Evolutionary conservation across 2,329 filamentous ascomycete genomes (phyloP).

Genomic region (Juglanconis oblonga): DNA sequence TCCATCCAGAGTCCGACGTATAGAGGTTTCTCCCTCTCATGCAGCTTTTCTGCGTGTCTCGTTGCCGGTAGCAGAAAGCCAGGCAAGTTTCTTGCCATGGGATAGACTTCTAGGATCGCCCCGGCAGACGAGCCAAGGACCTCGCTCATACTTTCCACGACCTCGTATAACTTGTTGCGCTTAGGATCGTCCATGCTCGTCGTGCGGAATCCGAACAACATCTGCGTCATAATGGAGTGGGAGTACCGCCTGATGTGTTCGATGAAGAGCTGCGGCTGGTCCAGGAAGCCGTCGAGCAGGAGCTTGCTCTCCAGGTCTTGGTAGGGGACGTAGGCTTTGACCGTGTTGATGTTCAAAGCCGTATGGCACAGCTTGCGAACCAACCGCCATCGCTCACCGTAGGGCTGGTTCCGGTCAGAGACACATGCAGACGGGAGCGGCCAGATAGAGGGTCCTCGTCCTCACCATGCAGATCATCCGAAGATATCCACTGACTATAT

Average conservation of each 20-base stretch:
- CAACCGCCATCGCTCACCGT: slow-evolving; percentile 31
- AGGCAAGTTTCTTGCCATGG: slow-evolving; percentile 41
- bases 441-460: neutral
- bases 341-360: slow-evolving; percentile 43
- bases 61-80: slow-evolving; percentile 37
- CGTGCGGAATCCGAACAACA: slow-evolving; percentile 46
- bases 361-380: slow-evolving; percentile 39
- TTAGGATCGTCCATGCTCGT: slow-evolving; percentile 37
- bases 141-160: slow-evolving; percentile 18
- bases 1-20: slow-evolving; percentile 39
- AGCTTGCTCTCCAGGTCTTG: slow-evolving; percentile 54
- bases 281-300: slow-evolving; percentile 47
- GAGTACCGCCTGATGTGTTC: slow-evolving; percentile 45
- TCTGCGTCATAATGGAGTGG: slow-evolving; percentile 45
- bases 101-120: slow-evolving; percentile 44
- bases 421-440: neutral
- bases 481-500: neutral
- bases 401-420: slow-evolving; percentile 20
- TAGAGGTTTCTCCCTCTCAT: slow-evolving; percentile 39
- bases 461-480: neutral
- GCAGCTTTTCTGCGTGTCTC: slow-evolving; percentile 37
- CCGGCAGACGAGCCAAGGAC: slow-evolving; percentile 37
- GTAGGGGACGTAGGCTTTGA: slow-evolving; percentile 49
- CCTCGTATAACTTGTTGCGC: slow-evolving; percentile 26
- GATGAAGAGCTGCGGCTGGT: slow-evolving; percentile 37